Evolutionary conservation across 495 filamentous ascomycete species (phyloP).

Genomic region (Hypoxylon cercidicola): DNA sequence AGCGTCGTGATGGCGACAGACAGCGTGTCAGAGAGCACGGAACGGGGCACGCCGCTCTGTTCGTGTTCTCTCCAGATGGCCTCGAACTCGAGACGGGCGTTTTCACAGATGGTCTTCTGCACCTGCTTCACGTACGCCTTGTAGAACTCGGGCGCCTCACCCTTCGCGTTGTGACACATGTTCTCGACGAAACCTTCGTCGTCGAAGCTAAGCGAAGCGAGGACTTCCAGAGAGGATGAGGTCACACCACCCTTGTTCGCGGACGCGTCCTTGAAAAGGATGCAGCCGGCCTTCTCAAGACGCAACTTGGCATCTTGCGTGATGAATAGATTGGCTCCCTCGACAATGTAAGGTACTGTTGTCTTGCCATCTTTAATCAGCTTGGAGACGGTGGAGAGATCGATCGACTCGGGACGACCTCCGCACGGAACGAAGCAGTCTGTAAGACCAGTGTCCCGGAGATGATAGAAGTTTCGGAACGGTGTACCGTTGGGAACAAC

Average conservation of each 20-base stretch:
- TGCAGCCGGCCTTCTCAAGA: slow-evolving; percentile 90
- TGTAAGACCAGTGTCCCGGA: slow-evolving; percentile 77
- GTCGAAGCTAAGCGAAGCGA: slow-evolving; percentile 93
- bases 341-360: slow-evolving; percentile 91
- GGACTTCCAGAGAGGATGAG: slow-evolving; percentile 95
- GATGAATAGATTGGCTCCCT: slow-evolving; percentile 98
- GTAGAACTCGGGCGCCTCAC: slow-evolving; percentile 89
- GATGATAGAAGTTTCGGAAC: slow-evolving; percentile 97
- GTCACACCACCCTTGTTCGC: slow-evolving; percentile 99
- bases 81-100: slow-evolving; percentile 93
- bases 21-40: slow-evolving; percentile 87
- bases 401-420: slow-evolving; percentile 96
- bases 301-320: slow-evolving; percentile 97
- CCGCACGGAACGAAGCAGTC: slow-evolving; percentile 97
- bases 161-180: slow-evolving; percentile 88
- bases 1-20: slow-evolving; percentile 91
- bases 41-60: slow-evolving; percentile 78
- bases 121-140: slow-evolving; percentile 90
- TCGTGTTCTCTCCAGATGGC: slow-evolving; percentile 96
- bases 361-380: slow-evolving; percentile 87
- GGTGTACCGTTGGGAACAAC: slow-evolving; percentile 87
- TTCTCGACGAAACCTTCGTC: slow-evolving; percentile 86
- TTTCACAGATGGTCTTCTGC: slow-evolving; percentile 86
- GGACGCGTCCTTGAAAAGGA: slow-evolving; percentile 97
- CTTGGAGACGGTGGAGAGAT: slow-evolving; percentile 83